Base-by-base conservation (phyloP, 768 basidiomycete genomes). In the Rhizopogon sp. region DNA sequence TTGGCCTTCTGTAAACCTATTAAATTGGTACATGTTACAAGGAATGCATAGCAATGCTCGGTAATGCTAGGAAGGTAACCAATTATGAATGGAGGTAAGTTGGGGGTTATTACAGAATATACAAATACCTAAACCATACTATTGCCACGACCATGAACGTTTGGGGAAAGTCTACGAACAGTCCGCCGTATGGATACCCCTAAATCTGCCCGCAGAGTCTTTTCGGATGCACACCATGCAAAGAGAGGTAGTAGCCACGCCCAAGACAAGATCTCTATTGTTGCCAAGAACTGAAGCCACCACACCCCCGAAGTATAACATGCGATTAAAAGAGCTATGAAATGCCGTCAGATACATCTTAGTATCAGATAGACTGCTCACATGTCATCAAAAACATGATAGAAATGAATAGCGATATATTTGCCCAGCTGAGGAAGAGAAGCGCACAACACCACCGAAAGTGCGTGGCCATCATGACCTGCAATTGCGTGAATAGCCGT, bases 151-250 rank as follows among this genome's bases (percentile, higher is more conserved):
- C 11, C 35, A 13, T 11, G 35, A 13, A 37, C 13, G 11, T 37
- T 10, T 5, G 35, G 10, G 13, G 35, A 37, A 37, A 37, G 11
- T 13, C 35, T 37, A 37, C 10, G 35, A 37, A 37, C 8, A 14
- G 17, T 6, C 46, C 9, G 33, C 3, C 8, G 33, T 35, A 33
- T 14, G 33, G 5, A 35, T 47, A 8, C 8, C 14, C 33, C 13
- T 20, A 61, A 4, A 44, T 52, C 33, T 59, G 54, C 28, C 62
- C 60, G 35, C 55, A 43, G 14, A 45, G 53, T 16, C 20, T 9
- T 8, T 49, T 35, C 11, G 14, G 35, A 33, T 35, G 46, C 46
- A 20, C 46, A 49, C 46, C 46, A 49, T 13, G 5, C 11, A 13
- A 49, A 49, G 13, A 49, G 46, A 35, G 31, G 13, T 20, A 33